These are phyloP conservation scores for Kentomonas sorsogonicus DNA, from an alignment of 208 protist genomes.

Conservation along the genomic window DNA sequence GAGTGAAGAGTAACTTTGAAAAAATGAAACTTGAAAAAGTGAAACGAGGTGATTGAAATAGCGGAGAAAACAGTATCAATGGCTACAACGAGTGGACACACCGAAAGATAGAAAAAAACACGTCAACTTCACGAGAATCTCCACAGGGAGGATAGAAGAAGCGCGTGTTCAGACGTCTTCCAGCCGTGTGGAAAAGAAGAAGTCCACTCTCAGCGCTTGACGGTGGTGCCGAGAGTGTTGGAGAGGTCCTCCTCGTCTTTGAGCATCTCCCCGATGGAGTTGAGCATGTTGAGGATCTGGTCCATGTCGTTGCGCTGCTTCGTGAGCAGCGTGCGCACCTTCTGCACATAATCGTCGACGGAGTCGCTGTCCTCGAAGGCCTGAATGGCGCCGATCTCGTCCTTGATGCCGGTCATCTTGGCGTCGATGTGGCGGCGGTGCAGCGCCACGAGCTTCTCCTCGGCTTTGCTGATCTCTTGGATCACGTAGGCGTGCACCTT, in stretches of 20 bases:
- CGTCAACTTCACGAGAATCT: conserved; percentile 11
- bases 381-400: conserved; percentile 90
- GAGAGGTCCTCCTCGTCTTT: conserved; percentile 88
- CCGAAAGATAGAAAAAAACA: conserved; percentile 14
- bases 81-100: background rate
- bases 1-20: conserved; percentile 7
- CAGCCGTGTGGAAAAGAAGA: too few relatives aligned
- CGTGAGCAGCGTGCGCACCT: conserved; percentile 56
- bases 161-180: too few relatives aligned
- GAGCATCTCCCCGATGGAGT: conserved; percentile 69
- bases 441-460: conserved; percentile 90
- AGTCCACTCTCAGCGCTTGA: too few relatives aligned
- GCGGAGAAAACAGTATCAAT: conserved; percentile 3
- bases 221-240: conserved; percentile 60
- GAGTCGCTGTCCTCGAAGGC: conserved; percentile 87
- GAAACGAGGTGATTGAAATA: background rate
- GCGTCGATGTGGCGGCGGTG: conserved; percentile 92
- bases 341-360: conserved; percentile 86
- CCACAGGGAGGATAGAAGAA: too few relatives aligned
- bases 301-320: conserved; percentile 76
- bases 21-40: conserved; percentile 8
- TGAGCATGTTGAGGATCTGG: conserved; percentile 69
- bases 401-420: conserved; percentile 92
- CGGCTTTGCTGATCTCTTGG: conserved; percentile 89
- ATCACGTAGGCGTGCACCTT: conserved; percentile 89